A percentile compares a stretch with the other conserved stretches of the same genome.
These are phyloP conservation scores for Chenopodium suecicum DNA, from an alignment of 148 eudicot species.

Conservation along the genomic window DNA sequence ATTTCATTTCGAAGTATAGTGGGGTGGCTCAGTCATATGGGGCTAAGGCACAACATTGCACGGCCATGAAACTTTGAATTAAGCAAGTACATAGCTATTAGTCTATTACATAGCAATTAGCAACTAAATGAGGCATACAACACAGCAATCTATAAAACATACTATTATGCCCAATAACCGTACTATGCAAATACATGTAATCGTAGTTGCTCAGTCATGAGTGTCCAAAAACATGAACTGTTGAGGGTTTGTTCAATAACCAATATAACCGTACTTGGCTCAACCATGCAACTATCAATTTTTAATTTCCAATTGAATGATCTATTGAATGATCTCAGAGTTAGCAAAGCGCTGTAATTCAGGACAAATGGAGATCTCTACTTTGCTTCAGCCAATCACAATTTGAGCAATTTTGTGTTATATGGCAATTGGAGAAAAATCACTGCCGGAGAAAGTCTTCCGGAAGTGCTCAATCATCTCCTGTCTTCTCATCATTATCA, in stretches of 20 bases:
- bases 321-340: background rate
- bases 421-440: background rate
- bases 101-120: background rate
- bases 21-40: too few relatives aligned
- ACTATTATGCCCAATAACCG: background rate
- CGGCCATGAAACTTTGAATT: background rate
- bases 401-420: background rate
- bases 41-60: too few relatives aligned
- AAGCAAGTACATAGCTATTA: background rate
- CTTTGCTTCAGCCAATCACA: background rate
- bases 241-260: background rate
- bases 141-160: background rate
- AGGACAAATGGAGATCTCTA: background rate
- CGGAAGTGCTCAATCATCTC: background rate
- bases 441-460: background rate
- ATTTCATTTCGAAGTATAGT: too few relatives aligned
- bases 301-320: background rate
- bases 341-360: background rate
- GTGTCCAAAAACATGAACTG: background rate
- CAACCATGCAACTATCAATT: background rate
- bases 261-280: background rate
- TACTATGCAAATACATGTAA: background rate
- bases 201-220: background rate
- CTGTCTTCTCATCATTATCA: slow-evolving; percentile 38
- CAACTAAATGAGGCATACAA: background rate